phyloP scores from a whole-genome alignment of 345 rosid species.

The Brassica nigra region DNA sequence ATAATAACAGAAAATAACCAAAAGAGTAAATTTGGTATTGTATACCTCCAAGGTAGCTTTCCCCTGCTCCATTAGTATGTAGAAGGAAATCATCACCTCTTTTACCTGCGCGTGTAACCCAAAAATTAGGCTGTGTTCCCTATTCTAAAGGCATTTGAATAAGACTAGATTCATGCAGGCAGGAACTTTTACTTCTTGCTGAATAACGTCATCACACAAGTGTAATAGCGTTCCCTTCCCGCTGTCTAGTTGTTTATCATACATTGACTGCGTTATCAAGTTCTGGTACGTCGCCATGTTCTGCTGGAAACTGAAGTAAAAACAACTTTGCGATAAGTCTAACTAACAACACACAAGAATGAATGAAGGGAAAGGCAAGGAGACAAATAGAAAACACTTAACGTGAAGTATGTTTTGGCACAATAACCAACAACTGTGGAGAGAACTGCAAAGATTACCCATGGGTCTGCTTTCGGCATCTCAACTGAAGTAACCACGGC shows the following conservation, averaged over 20 bases:
- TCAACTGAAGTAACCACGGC: constrained; percentile 78
- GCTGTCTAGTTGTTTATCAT: constrained; percentile 95
- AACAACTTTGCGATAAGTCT: constrained; percentile 24
- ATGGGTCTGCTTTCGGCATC: constrained; percentile 78
- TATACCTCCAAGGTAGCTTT: constrained; percentile 83
- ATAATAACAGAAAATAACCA: not conserved
- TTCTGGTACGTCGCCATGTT: constrained; percentile 87
- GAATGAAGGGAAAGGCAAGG: not conserved
- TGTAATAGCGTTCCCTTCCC: constrained; percentile 96
- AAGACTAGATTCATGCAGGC: constrained; percentile 1
- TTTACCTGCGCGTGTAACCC: constrained; percentile 64
- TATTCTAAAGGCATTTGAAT: not conserved
- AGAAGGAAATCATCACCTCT: constrained; percentile 87
- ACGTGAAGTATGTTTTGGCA: constrained; percentile 99
- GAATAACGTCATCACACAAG: constrained; percentile 95
- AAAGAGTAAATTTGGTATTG: not conserved
- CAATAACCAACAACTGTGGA: constrained; percentile 93
- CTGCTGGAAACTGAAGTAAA: constrained; percentile 68
- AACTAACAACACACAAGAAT: constrained; percentile 14
- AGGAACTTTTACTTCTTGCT: constrained; percentile 78
- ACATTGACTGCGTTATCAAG: constrained; percentile 92
- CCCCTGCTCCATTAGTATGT: constrained; percentile 95
- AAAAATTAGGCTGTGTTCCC: constrained; percentile 14
- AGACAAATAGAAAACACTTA: constrained; percentile 39
- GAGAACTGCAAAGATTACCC: constrained; percentile 83